Evolutionary conservation across 768 basidiomycete genomes (phyloP).

Genomic region (Amanita subjunquillea): DNA sequence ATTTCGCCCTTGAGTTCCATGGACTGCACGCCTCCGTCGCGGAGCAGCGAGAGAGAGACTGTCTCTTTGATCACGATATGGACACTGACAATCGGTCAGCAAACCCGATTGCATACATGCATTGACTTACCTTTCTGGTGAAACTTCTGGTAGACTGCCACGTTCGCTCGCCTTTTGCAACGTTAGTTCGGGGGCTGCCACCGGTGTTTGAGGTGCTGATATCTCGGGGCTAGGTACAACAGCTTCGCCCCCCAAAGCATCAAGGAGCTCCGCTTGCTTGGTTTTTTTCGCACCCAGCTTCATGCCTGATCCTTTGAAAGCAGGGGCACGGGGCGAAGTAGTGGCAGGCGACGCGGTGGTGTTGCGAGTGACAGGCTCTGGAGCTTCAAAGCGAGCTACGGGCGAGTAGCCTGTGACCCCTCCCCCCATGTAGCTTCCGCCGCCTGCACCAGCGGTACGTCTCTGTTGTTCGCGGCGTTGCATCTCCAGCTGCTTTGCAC

Average conservation of each 20-base stretch:
- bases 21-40: conserved; percentile 84
- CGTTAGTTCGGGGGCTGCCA: conserved; percentile 28
- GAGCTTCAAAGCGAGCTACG: conserved; percentile 61
- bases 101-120: not conserved
- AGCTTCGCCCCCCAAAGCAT: conserved; percentile 73
- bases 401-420: conserved; percentile 56
- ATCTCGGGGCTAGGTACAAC: conserved; percentile 23
- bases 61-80: conserved; percentile 82
- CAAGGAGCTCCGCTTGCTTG: conserved; percentile 79
- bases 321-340: conserved; percentile 48
- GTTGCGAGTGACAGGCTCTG: conserved; percentile 33
- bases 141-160: conserved; percentile 66
- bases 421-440: conserved; percentile 53
- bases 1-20: conserved; percentile 94
- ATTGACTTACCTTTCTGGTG: conserved; percentile 53
- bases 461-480: conserved; percentile 91
- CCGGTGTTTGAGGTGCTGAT: conserved; percentile 40
- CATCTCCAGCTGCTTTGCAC: conserved; percentile 96
- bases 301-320: conserved; percentile 95
- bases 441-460: conserved; percentile 43
- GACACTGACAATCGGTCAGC: conserved; percentile 39
- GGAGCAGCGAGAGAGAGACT: conserved; percentile 69
- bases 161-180: conserved; percentile 34
- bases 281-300: conserved; percentile 91
- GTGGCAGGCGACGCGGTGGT: conserved; percentile 29